Evolutionary conservation across 1,284 basidiomycete species (phyloP).

Genomic region (Naganishia cerealis): DNA sequence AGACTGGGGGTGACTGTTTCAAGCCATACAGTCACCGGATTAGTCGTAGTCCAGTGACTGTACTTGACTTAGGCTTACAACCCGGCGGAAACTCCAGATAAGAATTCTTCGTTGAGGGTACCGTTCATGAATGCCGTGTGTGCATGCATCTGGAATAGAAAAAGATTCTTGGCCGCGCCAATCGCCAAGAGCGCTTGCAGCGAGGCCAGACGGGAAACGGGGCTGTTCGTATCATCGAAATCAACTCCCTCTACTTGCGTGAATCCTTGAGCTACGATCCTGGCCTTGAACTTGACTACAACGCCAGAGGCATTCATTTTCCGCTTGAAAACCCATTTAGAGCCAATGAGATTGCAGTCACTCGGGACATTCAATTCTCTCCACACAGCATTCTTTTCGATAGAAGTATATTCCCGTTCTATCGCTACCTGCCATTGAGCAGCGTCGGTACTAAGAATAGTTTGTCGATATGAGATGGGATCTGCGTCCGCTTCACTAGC

Average conservation of each 20-base stretch:
- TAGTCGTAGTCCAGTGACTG: too few species aligned
- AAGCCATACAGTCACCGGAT: too few species aligned
- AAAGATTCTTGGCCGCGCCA: neutral
- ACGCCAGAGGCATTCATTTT: neutral
- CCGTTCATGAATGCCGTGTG: conserved; percentile 28
- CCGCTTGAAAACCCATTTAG: conserved; percentile 6
- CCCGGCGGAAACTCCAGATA: too few species aligned
- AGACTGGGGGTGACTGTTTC: too few species aligned
- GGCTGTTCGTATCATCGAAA: conserved; percentile 28
- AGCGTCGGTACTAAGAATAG: conserved; percentile 13
- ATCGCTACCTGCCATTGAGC: conserved; percentile 33
- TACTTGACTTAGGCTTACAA: too few species aligned
- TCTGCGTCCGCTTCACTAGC: conserved; percentile 25
- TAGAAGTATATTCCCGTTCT: conserved; percentile 31
- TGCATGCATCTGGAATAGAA: conserved; percentile 10
- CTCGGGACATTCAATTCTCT: conserved; percentile 19
- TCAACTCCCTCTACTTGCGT: conserved; percentile 30
- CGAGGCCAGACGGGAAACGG: conserved; percentile 14
- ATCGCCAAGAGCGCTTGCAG: conserved; percentile 10
- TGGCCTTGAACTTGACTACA: neutral
- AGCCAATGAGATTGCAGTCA: conserved; percentile 34
- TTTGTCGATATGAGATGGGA: conserved; percentile 20
- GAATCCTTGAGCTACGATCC: conserved; percentile 53
- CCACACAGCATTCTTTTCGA: conserved; percentile 29
- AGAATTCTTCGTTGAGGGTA: conserved; percentile 15